Evolutionary conservation across 1,284 basidiomycete genomes (phyloP).

Genomic region (Sporisorium exsertum): DNA sequence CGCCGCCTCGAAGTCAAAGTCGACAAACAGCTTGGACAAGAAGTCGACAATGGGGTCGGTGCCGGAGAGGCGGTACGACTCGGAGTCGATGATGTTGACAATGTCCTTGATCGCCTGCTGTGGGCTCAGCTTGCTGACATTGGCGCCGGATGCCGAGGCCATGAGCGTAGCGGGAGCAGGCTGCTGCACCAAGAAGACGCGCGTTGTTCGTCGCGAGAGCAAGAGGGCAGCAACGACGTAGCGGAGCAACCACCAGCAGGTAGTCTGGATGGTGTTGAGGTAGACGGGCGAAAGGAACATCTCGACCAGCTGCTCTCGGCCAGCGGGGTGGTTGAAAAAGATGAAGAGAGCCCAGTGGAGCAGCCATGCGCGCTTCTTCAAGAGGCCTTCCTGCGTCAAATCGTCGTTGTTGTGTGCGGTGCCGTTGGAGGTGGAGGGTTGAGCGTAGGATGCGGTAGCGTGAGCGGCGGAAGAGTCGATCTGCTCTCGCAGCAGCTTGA

Average conservation of each 20-base stretch:
- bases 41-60: conserved; percentile 92
- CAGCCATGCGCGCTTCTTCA: conserved; percentile 95
- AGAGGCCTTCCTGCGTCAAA: conserved; percentile 74
- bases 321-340: conserved; percentile 95
- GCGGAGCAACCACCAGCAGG: conserved; percentile 92
- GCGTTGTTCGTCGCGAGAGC: conserved; percentile 79
- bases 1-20: conserved; percentile 90
- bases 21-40: conserved; percentile 90
- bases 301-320: conserved; percentile 92
- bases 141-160: conserved; percentile 40
- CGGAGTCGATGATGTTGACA: conserved; percentile 63
- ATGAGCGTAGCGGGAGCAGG: conserved; percentile 47
- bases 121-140: conserved; percentile 61
- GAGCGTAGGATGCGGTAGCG: conserved; percentile 41
- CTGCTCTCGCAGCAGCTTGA: conserved; percentile 89
- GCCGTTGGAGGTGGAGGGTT: conserved; percentile 43
- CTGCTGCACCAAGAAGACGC: conserved; percentile 62
- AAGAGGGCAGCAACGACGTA: conserved; percentile 94
- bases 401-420: conserved; percentile 40
- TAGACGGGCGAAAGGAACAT: conserved; percentile 95
- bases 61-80: conserved; percentile 77
- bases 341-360: conserved; percentile 98
- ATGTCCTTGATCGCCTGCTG: conserved; percentile 66
- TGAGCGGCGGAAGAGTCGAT: conserved; percentile 76
- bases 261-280: conserved; percentile 97